Evolutionary conservation across 139 green algal genomes (phyloP).

Genomic region (Chlorella sorokiniana): DNA sequence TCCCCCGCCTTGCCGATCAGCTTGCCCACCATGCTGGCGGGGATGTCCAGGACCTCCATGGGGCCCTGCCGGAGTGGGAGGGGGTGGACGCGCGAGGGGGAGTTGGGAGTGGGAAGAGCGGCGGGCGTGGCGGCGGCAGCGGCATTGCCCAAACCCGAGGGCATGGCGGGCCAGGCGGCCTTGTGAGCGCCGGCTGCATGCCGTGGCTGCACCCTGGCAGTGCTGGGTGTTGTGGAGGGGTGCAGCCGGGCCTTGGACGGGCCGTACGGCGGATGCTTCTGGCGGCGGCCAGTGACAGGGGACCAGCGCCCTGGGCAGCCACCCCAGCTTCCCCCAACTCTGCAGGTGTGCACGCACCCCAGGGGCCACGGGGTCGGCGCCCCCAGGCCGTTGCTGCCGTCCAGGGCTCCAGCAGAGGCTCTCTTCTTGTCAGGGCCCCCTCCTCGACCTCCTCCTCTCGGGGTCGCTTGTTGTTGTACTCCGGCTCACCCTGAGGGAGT

Average conservation of each 20-base stretch:
- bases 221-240: not conserved
- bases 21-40: slow-evolving; percentile 70
- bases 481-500: not conserved
- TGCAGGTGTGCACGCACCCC: not conserved
- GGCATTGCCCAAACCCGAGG: not conserved
- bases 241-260: not conserved
- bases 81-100: not conserved
- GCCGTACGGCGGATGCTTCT: not conserved
- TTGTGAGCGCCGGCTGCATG: not conserved
- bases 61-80: slow-evolving; percentile 1
- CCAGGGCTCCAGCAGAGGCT: slow-evolving; percentile 9
- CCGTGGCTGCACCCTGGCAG: not conserved
- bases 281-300: not conserved
- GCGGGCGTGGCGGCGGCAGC: not conserved
- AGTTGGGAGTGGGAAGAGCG: not conserved
- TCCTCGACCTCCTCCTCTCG: slow-evolving; percentile 39
- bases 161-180: not conserved
- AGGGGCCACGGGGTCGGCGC: not conserved
- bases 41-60: slow-evolving; percentile 44
- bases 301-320: not conserved
- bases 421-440: slow-evolving; percentile 49
- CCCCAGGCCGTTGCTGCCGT: not conserved
- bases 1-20: slow-evolving; percentile 87
- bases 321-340: not conserved
- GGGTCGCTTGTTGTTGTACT: slow-evolving; percentile 45